Base-by-base conservation (phyloP, 176 grass and related monocot species). In the Juncus effusus region DNA sequence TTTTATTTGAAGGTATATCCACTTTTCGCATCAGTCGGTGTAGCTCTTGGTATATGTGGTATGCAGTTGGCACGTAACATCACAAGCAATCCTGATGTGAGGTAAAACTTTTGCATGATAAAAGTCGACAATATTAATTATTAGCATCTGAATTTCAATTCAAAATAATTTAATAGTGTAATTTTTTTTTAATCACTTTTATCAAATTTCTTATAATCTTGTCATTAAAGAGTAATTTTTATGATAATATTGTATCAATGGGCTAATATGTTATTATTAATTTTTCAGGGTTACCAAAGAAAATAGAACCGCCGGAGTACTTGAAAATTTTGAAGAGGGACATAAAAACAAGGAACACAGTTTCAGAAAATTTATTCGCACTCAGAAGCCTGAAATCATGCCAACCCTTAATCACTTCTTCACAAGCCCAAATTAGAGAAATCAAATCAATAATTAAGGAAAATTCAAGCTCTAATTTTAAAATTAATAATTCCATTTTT, bases 51-150 rank as follows among this genome's bases (percentile, higher is more conserved):
- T 13, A 87, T 87, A 60, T 91, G 88, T 64, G 84, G n/a, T 7
- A 82, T 92, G 88, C 88, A 87, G 58, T 79, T 92, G 40, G 59
- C 78, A 12, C 80, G 84, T 40, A 92, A 92, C 56, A 82, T 92
- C 65, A 84, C 81, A 3, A 70, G 50, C 40, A 92, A 92, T 64
- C 84, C 88, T 3, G 88, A 87, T 19, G 88, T 87, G 44, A 75
- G 76, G 76, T 84, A 83, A 39, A 37, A 38, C 42, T 54, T 60
- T 41, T 74, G 71, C 35, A 12, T 49, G 56, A 36, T 76, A 16
- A 28, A 28, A 28, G 19, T 28, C 19, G 39, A 42, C 19, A 28
- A 28, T 28, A 28, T 28, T 28, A 28, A 28, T 28, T 28, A 28
- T 28, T 28, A 28, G 19, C 19, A 28, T 28, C 1, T 28, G 19